Evolutionary conservation across 1,284 basidiomycete species (phyloP), one percentile per base, ranked within the genome.

Genomic region (Puccinia polysora): DNA sequence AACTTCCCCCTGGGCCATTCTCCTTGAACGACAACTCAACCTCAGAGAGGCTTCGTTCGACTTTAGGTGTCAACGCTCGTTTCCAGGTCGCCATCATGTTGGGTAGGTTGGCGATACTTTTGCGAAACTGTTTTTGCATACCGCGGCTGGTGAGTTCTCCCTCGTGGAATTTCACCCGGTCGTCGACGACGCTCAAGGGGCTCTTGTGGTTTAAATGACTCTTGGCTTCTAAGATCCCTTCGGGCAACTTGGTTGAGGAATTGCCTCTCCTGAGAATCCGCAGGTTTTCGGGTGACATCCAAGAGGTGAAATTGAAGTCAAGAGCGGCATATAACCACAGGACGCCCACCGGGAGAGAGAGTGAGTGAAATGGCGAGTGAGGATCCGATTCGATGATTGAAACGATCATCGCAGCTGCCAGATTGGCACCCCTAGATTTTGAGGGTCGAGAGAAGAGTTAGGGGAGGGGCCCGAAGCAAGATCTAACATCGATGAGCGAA

Each of bases 281-380:
- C 59, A 97, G 83, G 79, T 96, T 88, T 23, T 85, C 85, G 0
- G 89, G 88, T 0, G 92, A 87, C 93, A 97, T 97, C 95, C 95
- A 98, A 28, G 91, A 78, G 5, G 75, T 76, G 79, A 94, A 97
- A 79, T 96, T 95, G 82, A 98, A 97, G 80, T 97, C 95, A 63
- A 97, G 85, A 20, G 82, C 82, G 2, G 84, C 82, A 75, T 85
- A 85, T 83, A 89, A 73, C 67, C 96, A 85, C 28, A 96, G 86
- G 63, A 97, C 83, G 0, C 90, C 89, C 55, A 89, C 82, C 0
- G 95, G 95, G 38, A 86, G 78, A 79, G 81, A 82, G 20, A 83
- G 80, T 55, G 80, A 78, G 25, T 78, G 78, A 79, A 74, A 81
- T 73, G 78, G 78, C 76, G 84, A 85, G 4, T 74, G 63, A 30